Evolutionary conservation across 2,329 filamentous ascomycete genomes (phyloP), one percentile per base, ranked within the genome.

Genomic region (Aureobasidium sp.): DNA sequence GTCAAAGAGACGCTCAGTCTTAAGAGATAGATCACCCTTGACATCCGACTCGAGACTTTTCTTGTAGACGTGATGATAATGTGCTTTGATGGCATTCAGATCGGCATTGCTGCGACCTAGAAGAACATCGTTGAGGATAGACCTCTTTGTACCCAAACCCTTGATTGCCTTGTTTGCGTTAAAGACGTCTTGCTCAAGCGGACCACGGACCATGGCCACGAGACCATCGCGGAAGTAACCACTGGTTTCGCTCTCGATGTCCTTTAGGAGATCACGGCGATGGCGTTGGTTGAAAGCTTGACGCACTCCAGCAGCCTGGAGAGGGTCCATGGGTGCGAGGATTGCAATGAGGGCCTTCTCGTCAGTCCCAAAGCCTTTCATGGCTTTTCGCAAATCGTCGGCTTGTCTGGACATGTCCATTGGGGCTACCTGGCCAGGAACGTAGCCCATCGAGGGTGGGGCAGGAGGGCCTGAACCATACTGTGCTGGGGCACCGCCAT

Each of bases 321-420:
- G 73, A 1, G 90, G 86, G 58, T 94, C 88, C 58, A 90, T 84
- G 60, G 77, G 79, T 2, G 85, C 73, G 7, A 97, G 73, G 3
- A 84, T 73, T 2, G 75, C 73, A 58, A 95, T 90, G 14, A 97
- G 73, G 0, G 79, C 69, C 62, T 83, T 85, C 68, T 96, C 90
- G 63, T 97, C 83, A 0, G 90, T 96, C 29, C 90, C 91, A 57
- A 95, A 88, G 0, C 90, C 90, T 69, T 95, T 95, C 89, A 96
- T 95, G 2, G 91, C 88, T 60, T 79, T 79, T 50, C 88, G 81
- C 19, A 95, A 74, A 3, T 76, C 79, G 54, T 89, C 80, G 0
- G 88, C 86, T 61, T 93, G 83, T 11, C 74, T 71, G 3, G 73
- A 76, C 42, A 81, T 84, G 58, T 95, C 83, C 16, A 77, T 74